phyloP scores from a whole-genome alignment of 2,329 filamentous ascomycete genomes.

The Xylaria arbuscula region DNA sequence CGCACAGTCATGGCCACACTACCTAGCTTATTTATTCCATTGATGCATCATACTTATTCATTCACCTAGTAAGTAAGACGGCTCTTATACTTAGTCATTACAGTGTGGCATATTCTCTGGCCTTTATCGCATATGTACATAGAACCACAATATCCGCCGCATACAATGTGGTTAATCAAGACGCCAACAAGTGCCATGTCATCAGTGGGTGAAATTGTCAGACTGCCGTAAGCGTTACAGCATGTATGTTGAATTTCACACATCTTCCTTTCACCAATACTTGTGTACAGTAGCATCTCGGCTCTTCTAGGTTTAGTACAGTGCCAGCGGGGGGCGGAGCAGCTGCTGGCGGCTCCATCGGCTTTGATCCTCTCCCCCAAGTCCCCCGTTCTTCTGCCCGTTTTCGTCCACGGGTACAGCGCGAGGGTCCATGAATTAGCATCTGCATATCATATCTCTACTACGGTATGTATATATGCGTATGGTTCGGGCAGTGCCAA shows the following conservation, averaged over 20 bases:
- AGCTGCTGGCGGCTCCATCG: slow-evolving; percentile 45
- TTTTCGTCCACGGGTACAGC: not conserved
- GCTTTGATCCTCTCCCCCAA: slow-evolving; percentile 42
- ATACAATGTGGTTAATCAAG: slow-evolving; percentile 11
- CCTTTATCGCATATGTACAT: not conserved
- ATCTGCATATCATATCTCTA: slow-evolving; percentile 19
- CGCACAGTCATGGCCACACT: too few species aligned
- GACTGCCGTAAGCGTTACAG: slow-evolving; percentile 9
- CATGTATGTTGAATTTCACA: not conserved
- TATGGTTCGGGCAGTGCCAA: slow-evolving; percentile 29
- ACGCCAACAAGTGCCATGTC: slow-evolving; percentile 9
- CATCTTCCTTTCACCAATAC: not conserved
- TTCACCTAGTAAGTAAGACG: not conserved
- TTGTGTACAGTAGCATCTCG: slow-evolving; percentile 29
- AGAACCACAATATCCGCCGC: not conserved
- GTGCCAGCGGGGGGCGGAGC: slow-evolving; percentile 44
- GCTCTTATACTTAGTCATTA: not conserved
- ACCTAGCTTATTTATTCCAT: not conserved
- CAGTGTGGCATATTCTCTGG: not conserved
- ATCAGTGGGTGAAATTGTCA: slow-evolving; percentile 14
- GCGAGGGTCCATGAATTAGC: slow-evolving; percentile 7
- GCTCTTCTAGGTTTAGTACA: slow-evolving; percentile 42
- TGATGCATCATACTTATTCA: not conserved
- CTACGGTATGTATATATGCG: not conserved
- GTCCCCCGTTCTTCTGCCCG: slow-evolving; percentile 16